These are phyloP conservation scores for Plantago major DNA, from an alignment of 257 asterid species.

Conservation along the genomic window DNA sequence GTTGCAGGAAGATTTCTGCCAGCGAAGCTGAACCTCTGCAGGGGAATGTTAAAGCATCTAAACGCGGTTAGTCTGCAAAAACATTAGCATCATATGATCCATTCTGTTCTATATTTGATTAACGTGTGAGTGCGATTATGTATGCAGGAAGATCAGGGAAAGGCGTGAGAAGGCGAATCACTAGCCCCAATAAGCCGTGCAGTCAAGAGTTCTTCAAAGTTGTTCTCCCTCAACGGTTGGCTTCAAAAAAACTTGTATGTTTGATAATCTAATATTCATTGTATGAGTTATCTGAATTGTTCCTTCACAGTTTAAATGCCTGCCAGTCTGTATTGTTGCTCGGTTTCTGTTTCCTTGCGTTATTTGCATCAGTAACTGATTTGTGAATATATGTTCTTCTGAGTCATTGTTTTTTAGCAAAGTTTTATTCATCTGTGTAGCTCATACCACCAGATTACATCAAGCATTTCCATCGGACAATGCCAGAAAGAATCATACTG, in stretches of 20 bases:
- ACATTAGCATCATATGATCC: too few species aligned
- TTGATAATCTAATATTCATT: not conserved
- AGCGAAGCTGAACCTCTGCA: not conserved
- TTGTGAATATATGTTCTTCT: not conserved
- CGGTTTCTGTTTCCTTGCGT: not conserved
- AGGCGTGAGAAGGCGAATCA: too few species aligned
- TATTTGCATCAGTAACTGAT: not conserved
- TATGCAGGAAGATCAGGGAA: too few species aligned
- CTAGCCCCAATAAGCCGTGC: not conserved
- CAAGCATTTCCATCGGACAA: constrained; percentile 16
- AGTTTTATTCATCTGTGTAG: constrained; percentile 4
- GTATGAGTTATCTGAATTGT: not conserved
- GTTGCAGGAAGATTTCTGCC: constrained; percentile 21
- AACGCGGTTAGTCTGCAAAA: constrained; percentile 20
- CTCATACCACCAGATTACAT: constrained; percentile 26
- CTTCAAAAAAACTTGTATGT: constrained; percentile 26
- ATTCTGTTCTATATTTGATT: too few species aligned
- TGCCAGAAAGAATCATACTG: constrained; percentile 23
- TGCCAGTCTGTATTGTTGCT: not conserved
- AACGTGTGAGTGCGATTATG: too few species aligned
- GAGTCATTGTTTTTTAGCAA: not conserved
- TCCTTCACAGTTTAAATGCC: not conserved
- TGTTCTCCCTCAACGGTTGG: constrained; percentile 15
- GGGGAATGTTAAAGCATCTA: constrained; percentile 10
- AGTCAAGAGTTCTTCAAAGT: constrained; percentile 35